Evolutionary conservation across 1,139 yeast species (phyloP).

Genomic region (Torulaspora pretoriensis): DNA sequence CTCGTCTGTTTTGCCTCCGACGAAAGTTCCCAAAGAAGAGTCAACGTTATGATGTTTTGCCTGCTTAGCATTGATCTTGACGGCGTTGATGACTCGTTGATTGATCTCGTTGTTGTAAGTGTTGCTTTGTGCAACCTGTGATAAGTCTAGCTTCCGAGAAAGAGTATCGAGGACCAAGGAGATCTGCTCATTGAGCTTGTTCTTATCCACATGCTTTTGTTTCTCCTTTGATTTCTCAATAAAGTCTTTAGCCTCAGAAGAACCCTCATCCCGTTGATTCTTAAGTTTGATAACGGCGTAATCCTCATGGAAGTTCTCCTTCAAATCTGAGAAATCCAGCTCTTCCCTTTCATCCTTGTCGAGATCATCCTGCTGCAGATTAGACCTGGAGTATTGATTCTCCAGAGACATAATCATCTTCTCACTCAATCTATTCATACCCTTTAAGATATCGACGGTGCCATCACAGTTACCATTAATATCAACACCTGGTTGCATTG

Average conservation of each 20-base stretch:
- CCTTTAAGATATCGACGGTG: constrained; percentile 63
- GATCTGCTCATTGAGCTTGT: constrained; percentile 45
- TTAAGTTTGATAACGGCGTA: constrained; percentile 58
- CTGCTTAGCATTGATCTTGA: constrained; percentile 54
- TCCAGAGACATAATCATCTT: constrained; percentile 65
- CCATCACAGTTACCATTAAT: constrained; percentile 42
- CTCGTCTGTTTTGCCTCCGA: constrained; percentile 23
- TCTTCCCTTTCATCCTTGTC: constrained; percentile 44
- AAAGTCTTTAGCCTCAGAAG: constrained; percentile 27
- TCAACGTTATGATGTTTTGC: constrained; percentile 44
- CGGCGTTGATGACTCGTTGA: constrained; percentile 43
- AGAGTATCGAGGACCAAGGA: constrained; percentile 38
- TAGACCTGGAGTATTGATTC: constrained; percentile 39
- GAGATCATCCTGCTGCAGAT: constrained; percentile 34
- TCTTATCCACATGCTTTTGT: constrained; percentile 20
- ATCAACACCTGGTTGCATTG: constrained; percentile 70
- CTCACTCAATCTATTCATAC: constrained; percentile 84
- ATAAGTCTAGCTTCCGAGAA: constrained; percentile 27
- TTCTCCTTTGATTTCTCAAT: constrained; percentile 14
- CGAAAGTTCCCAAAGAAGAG: constrained; percentile 27
- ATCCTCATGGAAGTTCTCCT: constrained; percentile 38
- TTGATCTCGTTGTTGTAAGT: constrained; percentile 25
- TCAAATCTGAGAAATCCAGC: constrained; percentile 52
- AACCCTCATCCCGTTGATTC: constrained; percentile 22
- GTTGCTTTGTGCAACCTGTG: constrained; percentile 25